phyloP scores from a whole-genome alignment of 331 rosid genomes.

The Stylosanthes scabra region DNA sequence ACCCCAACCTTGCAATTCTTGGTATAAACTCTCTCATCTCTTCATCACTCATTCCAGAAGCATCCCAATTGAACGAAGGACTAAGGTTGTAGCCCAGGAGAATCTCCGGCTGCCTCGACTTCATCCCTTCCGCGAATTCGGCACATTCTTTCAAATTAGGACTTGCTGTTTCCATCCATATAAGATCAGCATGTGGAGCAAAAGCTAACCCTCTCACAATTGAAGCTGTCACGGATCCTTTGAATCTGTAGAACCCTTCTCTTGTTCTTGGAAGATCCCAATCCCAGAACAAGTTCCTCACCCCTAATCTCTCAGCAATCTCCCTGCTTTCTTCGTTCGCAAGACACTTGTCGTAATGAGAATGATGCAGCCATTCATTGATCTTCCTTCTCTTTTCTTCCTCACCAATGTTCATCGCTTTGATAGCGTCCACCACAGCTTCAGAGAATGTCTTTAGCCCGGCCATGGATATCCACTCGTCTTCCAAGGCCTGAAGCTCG shows the following conservation, averaged over 20 bases:
- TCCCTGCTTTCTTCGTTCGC: conserved; percentile 77
- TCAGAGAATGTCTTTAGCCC: conserved; percentile 80
- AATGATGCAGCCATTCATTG: conserved; percentile 67
- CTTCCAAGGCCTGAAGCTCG: conserved; percentile 82
- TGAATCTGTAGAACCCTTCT: conserved; percentile 93
- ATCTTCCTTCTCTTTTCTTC: conserved; percentile 63
- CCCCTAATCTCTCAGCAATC: conserved; percentile 67
- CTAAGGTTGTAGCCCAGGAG: conserved; percentile 91
- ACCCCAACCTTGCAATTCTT: conserved; percentile 78
- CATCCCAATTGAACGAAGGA: conserved; percentile 99
- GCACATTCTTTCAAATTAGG: conserved; percentile 81
- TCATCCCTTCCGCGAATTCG: conserved; percentile 72
- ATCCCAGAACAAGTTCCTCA: conserved; percentile 79
- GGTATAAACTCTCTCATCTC: conserved; percentile 91
- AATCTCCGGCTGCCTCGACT: conserved; percentile 59
- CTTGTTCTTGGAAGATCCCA: conserved; percentile 97
- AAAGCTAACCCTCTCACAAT: conserved; percentile 87
- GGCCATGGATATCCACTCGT: conserved; percentile 73
- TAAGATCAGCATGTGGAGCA: conserved; percentile 77
- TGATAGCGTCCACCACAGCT: conserved; percentile 72
- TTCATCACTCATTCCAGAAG: conserved; percentile 85
- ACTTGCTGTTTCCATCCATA: conserved; percentile 93
- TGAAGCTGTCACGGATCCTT: conserved; percentile 83
- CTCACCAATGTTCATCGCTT: conserved; percentile 51
- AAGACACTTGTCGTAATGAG: conserved; percentile 62